Base-by-base conservation (phyloP, 1,284 basidiomycete species). In the Tranzscheliella williamsii region DNA sequence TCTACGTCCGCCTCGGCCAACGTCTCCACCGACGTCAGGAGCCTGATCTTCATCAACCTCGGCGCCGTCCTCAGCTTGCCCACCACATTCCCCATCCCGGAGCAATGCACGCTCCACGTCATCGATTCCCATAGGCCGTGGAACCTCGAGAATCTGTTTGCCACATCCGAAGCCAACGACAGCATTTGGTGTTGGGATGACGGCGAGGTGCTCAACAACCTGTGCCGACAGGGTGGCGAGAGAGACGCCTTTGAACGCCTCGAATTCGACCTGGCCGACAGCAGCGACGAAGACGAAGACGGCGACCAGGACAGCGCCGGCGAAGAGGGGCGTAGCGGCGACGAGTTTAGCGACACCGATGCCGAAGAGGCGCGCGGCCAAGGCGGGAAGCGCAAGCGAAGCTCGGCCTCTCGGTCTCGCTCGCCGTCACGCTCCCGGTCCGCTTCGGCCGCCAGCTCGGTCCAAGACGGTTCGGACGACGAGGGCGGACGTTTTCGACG, bases 71-170 rank as follows among this genome's bases (percentile, higher is more conserved):
- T 92, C 26, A 89, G 94, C 60, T 82, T 98, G 6, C 84, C 89
- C 1, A 70, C 75, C 2, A 57, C 62, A 11, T 51, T 73, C 35
- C 58, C 65, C 27, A 55, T 77, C 4, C 73, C 73, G 5, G 38
- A 85, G 84, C 16, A 84, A 92, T 70, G 68, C 24, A 64, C 54
- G 1, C 32, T 75, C 23, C 95, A 99, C 80, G 86, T 98, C 70
- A 89, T 99, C 78, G 95, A 99, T 79, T 90, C 92, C 7, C 86
- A 88, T 42, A 84, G 95, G 29, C 95, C 95, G 5, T 87, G 90
- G 79, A 92, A 94, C 78, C 81, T 98, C 71, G 84, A 87, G 34
- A 96, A 88, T 79, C 80, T 97, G 22, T 98, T 95, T 77, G 86
- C 86, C 6, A 83, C 83, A 1, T 79, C 79, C 21, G 52, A 79